Evolutionary conservation across 371 early-diverging fungal genomes (phyloP), one percentile per base, ranked within the genome.

Genomic region (Syncephalastrum racemosum): DNA sequence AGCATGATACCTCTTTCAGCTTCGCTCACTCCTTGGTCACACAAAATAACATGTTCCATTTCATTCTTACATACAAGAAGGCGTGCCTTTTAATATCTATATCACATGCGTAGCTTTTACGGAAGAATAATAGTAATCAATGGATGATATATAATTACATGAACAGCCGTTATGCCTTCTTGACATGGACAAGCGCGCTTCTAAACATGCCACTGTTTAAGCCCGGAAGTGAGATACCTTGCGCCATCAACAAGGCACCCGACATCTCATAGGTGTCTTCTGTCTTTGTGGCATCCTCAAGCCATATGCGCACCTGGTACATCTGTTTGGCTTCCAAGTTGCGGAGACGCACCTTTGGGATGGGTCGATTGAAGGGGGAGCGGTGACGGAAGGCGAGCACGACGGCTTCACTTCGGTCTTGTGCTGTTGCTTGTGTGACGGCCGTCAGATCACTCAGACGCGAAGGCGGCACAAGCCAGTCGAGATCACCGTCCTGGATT

Each of bases 401-500:
- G 4, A 75, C 70, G 1, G 68, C 50, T 16, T 62, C 60, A n/a
- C 58, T 47, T 39, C 44, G 46, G 18, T 57, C 59, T n/a, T 27
- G 50, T 1, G 31, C 16, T 3, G 50, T 63, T 15, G 72, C 63
- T 52, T 70, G 71, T 4, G 67, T 55, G 0, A 65, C 59, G 25
- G 56, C 56, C 20, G 53, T 27, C 1, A 56, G 36, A 22, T 62
- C 49, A 16, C 55, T 23, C 6, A 43, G 13, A 8, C 43, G 40
- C 18, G 49, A 42, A 1, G 71, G 71, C 10, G 58, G 60, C 7
- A 69, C 62, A 3, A 77, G 46, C 71, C 71, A 73, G 19, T 69
- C 62, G 24, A 73, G 48, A 51, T 67, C 47, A 1, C 73, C 73
- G 13, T 48, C 41, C 46, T 77, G 77, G 5, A 67, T 15, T 2